Evolutionary conservation across 1,284 basidiomycete genomes (phyloP), one percentile per base, ranked within the genome.

Genomic region (Pholiota adiposa): DNA sequence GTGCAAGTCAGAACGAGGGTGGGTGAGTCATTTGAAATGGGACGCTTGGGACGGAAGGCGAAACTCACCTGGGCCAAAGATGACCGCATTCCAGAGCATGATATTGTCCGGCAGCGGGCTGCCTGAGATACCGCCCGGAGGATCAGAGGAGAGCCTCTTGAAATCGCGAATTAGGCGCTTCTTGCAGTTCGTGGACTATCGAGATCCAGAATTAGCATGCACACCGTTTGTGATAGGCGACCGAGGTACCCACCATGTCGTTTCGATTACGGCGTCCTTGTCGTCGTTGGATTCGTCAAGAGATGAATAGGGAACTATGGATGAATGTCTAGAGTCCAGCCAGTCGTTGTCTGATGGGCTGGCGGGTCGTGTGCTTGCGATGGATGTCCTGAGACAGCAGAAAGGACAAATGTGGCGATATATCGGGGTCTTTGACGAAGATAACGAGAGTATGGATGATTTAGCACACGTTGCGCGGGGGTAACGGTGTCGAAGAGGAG

Each of bases 41-140:
- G n/a, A n/a, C n/a, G n/a, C n/a, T n/a, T n/a, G n/a, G n/a, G n/a
- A n/a, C n/a, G n/a, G 43, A 21, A 34, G 19, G 53, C n/a, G 11
- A 27, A 33, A 78, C 89, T 69, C 61, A 94, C 96, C 92, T 75
- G 97, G 97, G 0, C 97, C 97, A 72, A 99, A 98, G 67, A 99
- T 99, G 65, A 99, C 97, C 1, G 97, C 97, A 72, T 99, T 98
- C 97, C 97, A 99, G 11, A 98, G 83, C 94, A 98, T 97, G 75
- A 99, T 97, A 74, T 98, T 98, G 75, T 98, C 97, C 0, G 94
- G 90, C 73, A 94, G 96, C 70, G 97, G 97, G 67, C 94, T 96
- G 25, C 97, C 97, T 12, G 94, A 96, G 68, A 98, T 96, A 9
- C 97, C 97, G 59, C 94, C 91, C 1, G 97, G 97, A 3, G 97